Percentiles rank a stretch among this genome's conserved stretches.
phyloP scores from a whole-genome alignment of 306 rosid species.

The Pyrus pyrifolia region DNA sequence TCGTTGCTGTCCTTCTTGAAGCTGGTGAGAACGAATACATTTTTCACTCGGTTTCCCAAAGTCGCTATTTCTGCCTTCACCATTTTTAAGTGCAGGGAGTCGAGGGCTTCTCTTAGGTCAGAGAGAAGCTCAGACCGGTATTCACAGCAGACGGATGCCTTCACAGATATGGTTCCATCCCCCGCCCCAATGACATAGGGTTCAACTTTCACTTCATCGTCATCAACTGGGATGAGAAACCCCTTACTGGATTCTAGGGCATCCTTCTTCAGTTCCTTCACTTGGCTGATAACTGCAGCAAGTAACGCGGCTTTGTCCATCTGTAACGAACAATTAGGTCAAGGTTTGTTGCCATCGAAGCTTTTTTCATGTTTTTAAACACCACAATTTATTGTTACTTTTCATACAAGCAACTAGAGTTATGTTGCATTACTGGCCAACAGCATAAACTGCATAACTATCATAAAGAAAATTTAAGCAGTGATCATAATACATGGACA shows the following conservation, averaged over 20 bases:
- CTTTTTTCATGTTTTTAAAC: too few relatives aligned
- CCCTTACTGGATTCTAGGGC: constrained; percentile 71
- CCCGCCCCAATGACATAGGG: constrained; percentile 27
- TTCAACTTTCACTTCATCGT: constrained; percentile 73
- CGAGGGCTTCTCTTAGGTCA: constrained; percentile 58
- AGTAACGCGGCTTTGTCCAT: constrained; percentile 88
- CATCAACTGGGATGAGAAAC: constrained; percentile 58
- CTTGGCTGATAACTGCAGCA: constrained; percentile 62
- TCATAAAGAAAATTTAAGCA: too few relatives aligned
- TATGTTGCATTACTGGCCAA: too few relatives aligned
- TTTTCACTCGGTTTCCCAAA: constrained; percentile 62
- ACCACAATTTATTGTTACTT: too few relatives aligned
- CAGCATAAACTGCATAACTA: too few relatives aligned
- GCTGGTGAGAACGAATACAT: constrained; percentile 43
- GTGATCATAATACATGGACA: not conserved
- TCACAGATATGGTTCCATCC: constrained; percentile 40
- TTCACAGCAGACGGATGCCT: constrained; percentile 66
- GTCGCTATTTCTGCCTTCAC: constrained; percentile 66
- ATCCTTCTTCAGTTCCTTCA: constrained; percentile 62
- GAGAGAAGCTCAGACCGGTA: constrained; percentile 59
- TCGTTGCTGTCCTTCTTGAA: constrained; percentile 22
- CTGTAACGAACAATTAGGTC: constrained; percentile 31
- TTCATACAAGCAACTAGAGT: too few relatives aligned
- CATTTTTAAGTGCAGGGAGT: constrained; percentile 50
- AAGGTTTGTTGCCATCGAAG: not conserved